Conservation (phyloP, 179 eudicot genomes). For the Beta lomatogona region DNA sequence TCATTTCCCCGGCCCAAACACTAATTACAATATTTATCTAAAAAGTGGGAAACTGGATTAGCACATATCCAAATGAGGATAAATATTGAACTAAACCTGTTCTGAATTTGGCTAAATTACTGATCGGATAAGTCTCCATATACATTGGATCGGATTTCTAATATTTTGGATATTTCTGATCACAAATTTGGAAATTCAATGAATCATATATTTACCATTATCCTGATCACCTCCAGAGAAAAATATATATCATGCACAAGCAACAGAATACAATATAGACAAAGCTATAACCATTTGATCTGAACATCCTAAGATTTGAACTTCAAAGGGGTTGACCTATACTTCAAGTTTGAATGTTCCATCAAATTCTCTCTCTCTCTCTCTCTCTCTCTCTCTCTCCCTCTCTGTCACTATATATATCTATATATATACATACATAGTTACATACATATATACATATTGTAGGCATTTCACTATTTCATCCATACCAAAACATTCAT, state of each 20-base stretch:
- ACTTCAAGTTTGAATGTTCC: neutral
- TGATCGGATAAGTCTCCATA: too few species aligned
- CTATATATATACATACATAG: too few species aligned
- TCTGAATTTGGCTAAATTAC: too few species aligned
- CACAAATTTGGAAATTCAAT: too few species aligned
- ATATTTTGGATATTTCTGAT: too few species aligned
- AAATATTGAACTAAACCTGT: too few species aligned
- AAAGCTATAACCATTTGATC: conserved; percentile 1
- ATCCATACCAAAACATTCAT: neutral
- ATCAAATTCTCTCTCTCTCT: neutral
- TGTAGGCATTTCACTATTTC: neutral
- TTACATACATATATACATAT: neutral
- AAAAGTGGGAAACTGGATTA: too few species aligned
- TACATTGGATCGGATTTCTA: neutral
- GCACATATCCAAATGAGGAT: too few species aligned
- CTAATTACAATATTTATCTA: too few species aligned
- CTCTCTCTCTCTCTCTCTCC: neutral
- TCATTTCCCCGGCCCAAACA: too few species aligned
- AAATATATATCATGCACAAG: neutral
- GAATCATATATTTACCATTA: too few species aligned
- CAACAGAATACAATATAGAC: neutral
- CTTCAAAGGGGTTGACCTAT: neutral
- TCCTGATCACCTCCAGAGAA: neutral
- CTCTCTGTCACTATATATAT: too few species aligned
- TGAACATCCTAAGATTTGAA: neutral